Evolutionary conservation across 345 rosid genomes (phyloP).

Genomic region (Clausena lansium): DNA sequence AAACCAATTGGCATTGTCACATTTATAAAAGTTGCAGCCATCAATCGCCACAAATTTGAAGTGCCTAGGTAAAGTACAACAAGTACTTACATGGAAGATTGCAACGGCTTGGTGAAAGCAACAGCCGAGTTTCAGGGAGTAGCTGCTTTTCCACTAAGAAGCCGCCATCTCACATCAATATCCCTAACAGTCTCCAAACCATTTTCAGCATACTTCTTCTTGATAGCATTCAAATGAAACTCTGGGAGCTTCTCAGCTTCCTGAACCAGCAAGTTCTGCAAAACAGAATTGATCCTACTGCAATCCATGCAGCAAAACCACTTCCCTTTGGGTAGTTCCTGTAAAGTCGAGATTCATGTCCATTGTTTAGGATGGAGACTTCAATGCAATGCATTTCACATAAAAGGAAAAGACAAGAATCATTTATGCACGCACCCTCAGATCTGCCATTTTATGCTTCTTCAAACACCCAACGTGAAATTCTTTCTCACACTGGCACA

Average conservation of each 20-base stretch:
- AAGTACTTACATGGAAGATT: constrained; percentile 79
- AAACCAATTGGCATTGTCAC: background rate
- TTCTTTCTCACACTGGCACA: constrained; percentile 81
- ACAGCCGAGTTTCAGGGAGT: constrained; percentile 55
- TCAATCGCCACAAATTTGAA: background rate
- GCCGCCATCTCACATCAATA: constrained; percentile 82
- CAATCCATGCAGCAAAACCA: constrained; percentile 92
- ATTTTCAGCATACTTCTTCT: constrained; percentile 48
- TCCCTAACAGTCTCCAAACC: constrained; percentile 30
- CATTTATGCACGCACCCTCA: constrained; percentile 54
- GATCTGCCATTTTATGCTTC: constrained; percentile 70
- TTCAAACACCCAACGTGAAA: constrained; percentile 91
- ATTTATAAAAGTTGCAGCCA: constrained; percentile 1
- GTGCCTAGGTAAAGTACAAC: constrained; percentile 5
- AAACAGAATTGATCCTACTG: constrained; percentile 61
- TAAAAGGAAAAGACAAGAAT: constrained; percentile 4
- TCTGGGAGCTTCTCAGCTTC: constrained; percentile 77
- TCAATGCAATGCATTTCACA: background rate
- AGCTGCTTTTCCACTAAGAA: constrained; percentile 68
- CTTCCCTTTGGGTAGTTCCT: constrained; percentile 90
- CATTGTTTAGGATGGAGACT: background rate
- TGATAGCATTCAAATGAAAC: constrained; percentile 50
- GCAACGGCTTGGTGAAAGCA: constrained; percentile 89
- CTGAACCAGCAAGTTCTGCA: constrained; percentile 62
- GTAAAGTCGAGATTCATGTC: constrained; percentile 23